These are phyloP conservation scores for Croton laevigatus DNA, from an alignment of 441 rosid species.

Conservation along the genomic window DNA sequence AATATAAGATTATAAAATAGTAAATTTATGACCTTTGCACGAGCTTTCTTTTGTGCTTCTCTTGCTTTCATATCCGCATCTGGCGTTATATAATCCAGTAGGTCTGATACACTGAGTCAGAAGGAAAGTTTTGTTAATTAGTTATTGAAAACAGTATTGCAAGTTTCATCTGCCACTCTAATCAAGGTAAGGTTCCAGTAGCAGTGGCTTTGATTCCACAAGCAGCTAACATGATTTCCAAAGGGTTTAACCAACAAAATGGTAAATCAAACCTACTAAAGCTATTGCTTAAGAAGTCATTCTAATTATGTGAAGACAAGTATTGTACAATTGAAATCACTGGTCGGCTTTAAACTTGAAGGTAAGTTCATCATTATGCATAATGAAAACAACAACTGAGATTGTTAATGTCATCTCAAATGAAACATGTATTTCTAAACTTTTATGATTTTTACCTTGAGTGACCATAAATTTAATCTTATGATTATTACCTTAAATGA, in stretches of 20 bases:
- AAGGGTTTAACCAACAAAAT: neutral
- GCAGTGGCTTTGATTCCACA: neutral
- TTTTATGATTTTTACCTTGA: constrained; percentile 51
- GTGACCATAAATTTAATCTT: constrained; percentile 35
- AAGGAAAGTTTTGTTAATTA: constrained; percentile 18
- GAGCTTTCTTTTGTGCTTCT: constrained; percentile 55
- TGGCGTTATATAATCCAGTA: constrained; percentile 59
- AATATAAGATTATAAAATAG: neutral
- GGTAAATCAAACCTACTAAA: neutral
- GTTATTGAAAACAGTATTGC: constrained; percentile 3
- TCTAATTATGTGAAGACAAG: neutral
- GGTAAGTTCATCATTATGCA: neutral
- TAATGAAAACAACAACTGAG: neutral
- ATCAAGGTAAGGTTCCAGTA: neutral
- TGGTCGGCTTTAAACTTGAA: constrained; percentile 3
- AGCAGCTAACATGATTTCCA: neutral
- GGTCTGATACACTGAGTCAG: constrained; percentile 66
- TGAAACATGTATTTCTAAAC: neutral
- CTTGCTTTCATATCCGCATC: constrained; percentile 51
- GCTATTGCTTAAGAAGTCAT: neutral
- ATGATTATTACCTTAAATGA: constrained; percentile 58
- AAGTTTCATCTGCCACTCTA: neutral
- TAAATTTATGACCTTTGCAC: constrained; percentile 48
- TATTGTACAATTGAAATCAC: neutral
- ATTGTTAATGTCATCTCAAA: neutral